phyloP scores from a whole-genome alignment of 2,329 filamentous ascomycete genomes.

The Ceratocystis destructans region DNA sequence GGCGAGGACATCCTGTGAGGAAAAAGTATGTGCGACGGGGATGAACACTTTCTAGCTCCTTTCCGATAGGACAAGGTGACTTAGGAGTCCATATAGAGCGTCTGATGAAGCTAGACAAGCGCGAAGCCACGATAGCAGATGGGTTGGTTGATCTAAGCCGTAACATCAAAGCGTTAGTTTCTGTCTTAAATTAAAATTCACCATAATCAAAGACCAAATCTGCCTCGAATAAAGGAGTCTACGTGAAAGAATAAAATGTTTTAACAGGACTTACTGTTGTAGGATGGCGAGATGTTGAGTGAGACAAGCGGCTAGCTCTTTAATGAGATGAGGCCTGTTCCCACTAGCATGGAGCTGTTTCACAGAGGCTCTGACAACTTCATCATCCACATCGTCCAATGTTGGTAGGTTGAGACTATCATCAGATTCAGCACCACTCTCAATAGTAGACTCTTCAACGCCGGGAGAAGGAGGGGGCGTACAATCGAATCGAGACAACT shows the following conservation, averaged over 20 bases:
- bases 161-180: slow-evolving; percentile 18
- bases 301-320: slow-evolving; percentile 75
- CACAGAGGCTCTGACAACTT: slow-evolving; percentile 86
- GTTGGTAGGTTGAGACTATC: slow-evolving; percentile 62
- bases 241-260: background rate
- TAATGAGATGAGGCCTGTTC: slow-evolving; percentile 87
- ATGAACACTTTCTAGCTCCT: slow-evolving; percentile 83
- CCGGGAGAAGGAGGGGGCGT: slow-evolving; percentile 46
- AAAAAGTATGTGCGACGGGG: slow-evolving; percentile 95
- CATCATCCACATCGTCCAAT: slow-evolving; percentile 75
- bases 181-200: background rate
- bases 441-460: slow-evolving; percentile 45
- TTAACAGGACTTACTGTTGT: slow-evolving; percentile 61
- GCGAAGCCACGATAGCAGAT: slow-evolving; percentile 85
- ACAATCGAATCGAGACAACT: slow-evolving; percentile 40
- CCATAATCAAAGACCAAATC: background rate
- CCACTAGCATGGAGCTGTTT: slow-evolving; percentile 75
- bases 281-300: slow-evolving; percentile 66
- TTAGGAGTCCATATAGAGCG: slow-evolving; percentile 66
- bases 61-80: slow-evolving; percentile 74
- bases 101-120: slow-evolving; percentile 79
- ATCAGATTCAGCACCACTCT: slow-evolving; percentile 85
- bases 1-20: slow-evolving; percentile 73
- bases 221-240: too few relatives aligned
- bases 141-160: slow-evolving; percentile 75